Base-by-base conservation (phyloP, 129 eudicot genomes). In the Gnaphalium uliginosum region DNA sequence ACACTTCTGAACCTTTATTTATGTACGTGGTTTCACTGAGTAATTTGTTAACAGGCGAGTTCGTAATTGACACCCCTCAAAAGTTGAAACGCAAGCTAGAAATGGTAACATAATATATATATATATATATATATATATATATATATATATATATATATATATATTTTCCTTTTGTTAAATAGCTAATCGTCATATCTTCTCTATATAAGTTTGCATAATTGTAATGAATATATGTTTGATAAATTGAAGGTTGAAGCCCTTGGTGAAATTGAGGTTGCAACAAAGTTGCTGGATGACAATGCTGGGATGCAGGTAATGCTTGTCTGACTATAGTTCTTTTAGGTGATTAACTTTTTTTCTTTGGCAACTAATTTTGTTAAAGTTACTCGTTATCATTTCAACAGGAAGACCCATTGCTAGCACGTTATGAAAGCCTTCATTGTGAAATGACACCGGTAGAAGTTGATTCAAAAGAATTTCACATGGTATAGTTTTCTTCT, bases 211-310 rank as follows among this genome's bases (percentile, higher is more conserved):
- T 74, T 17, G 17, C 69, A 66, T 33, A 56, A 19, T 15, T 30
- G 11, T 48, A 48, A 46, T 66, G 69, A 64, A 7, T 74, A 67
- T 60, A 43, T 75, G n/a, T 73, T 64, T 72, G 54, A 24, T 51
- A 61, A 50, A 25, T 62, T 26, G 29, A 81, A 95, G 99, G 99
- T 95, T 79, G 99, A 91, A 83, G 96, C 99, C 71, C 86, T 91
- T 7, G 97, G 96, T 61, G 97, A 95, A 79, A 95, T 95, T 82
- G 97, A 89, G 87, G 87, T 95, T 56, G 99, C 99, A 54, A 89
- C 96, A 76, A 95, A 91, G 82, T 86, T 95, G 83, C 81, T 91
- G 74, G 87, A 80, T 69, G 96, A 89, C 35, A 85, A 72, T 85
- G 87, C 58, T 33, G 93, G 83, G 66, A 72, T 60, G 76, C 86